These are phyloP conservation scores for Pichia cephalocereana DNA, from an alignment of 805 yeast species.

Conservation along the genomic window DNA sequence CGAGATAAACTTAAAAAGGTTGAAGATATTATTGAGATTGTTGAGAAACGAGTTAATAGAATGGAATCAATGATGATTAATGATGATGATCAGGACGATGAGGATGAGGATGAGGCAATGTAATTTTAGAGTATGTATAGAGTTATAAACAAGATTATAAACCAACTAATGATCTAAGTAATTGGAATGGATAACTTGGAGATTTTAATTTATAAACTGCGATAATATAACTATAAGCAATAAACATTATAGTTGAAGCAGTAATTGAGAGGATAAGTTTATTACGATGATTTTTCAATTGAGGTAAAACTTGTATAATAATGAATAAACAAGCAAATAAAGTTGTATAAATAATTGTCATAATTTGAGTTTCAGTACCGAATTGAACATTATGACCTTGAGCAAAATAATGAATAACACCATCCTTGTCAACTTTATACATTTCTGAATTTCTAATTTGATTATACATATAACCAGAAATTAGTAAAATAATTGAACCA, in stretches of 20 bases:
- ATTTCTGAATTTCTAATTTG: conserved; percentile 68
- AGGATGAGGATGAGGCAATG: too few relatives aligned
- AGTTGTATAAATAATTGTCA: conserved; percentile 64
- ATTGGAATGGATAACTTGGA: conserved; percentile 65
- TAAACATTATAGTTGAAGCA: conserved; percentile 37
- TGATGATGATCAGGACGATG: too few relatives aligned
- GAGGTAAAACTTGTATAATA: conserved; percentile 50
- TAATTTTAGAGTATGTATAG: too few relatives aligned
- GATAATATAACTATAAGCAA: conserved; percentile 56
- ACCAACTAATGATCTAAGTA: conserved; percentile 20
- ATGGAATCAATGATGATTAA: conserved; percentile 10
- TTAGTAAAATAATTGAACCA: conserved; percentile 60
- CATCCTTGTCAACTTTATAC: conserved; percentile 36
- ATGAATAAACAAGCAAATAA: conserved; percentile 52
- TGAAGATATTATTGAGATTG: conserved; percentile 24
- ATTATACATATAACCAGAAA: conserved; percentile 90
- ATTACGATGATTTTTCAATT: conserved; percentile 33
- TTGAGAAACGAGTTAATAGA: conserved; percentile 29
- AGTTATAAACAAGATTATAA: background rate
- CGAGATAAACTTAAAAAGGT: conserved; percentile 19
- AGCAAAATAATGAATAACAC: conserved; percentile 29
- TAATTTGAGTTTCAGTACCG: conserved; percentile 83
- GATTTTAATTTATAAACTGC: conserved; percentile 62
- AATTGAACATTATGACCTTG: conserved; percentile 68
- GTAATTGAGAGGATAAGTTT: conserved; percentile 41